phyloP scores from a whole-genome alignment of 176 grass and related monocot species.

The Leersia perrieri region DNA sequence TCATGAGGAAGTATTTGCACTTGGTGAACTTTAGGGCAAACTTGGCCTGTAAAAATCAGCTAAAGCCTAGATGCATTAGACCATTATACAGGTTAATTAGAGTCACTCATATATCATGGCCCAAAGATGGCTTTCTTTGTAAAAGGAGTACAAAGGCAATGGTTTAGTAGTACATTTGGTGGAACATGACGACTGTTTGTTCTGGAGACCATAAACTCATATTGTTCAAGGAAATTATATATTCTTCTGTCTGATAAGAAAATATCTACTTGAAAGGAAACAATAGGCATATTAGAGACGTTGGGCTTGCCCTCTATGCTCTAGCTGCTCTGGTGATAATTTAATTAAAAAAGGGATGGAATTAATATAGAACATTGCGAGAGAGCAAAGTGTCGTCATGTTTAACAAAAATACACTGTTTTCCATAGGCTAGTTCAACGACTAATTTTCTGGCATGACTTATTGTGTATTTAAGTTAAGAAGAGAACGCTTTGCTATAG shows the following conservation, averaged over 20 bases:
- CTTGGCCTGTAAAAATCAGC: not conserved
- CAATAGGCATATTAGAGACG: not conserved
- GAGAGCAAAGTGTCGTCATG: not conserved
- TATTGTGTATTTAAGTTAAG: not conserved
- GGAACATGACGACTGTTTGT: conserved; percentile 2
- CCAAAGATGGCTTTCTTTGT: conserved; percentile 38
- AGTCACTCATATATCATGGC: conserved; percentile 2
- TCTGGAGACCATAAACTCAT: not conserved
- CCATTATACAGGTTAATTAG: conserved; percentile 27
- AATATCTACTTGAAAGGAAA: not conserved
- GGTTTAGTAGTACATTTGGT: conserved; percentile 34
- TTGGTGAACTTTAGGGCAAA: not conserved
- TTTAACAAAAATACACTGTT: not conserved
- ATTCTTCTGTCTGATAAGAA: not conserved
- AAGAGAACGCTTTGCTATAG: not conserved
- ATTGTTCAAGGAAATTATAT: not conserved
- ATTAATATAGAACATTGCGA: not conserved
- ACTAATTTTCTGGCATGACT: not conserved
- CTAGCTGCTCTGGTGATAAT: not conserved
- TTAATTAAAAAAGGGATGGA: not conserved
- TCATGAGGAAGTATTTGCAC: not conserved
- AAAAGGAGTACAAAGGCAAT: conserved; percentile 19
- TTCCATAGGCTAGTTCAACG: not conserved
- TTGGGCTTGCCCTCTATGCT: no score
- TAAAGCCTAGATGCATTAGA: conserved; percentile 43